These are phyloP conservation scores for Pyrus hybrid DNA, from an alignment of 331 rosid species.

Conservation along the genomic window DNA sequence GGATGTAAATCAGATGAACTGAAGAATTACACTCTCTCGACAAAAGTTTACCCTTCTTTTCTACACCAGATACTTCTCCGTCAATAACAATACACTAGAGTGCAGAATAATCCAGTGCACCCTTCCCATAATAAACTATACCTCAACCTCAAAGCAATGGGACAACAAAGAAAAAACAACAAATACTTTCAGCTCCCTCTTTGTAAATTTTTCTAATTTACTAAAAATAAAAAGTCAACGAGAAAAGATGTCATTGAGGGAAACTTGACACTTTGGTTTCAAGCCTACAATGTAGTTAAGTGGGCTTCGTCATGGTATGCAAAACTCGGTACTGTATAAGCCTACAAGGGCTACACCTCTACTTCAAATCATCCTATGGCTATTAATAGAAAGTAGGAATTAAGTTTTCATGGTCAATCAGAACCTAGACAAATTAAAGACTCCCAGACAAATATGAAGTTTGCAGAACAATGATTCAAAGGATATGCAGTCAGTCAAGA, in stretches of 20 bases:
- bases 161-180: background rate
- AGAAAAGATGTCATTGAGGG: background rate
- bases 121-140: background rate
- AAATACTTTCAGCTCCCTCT: background rate
- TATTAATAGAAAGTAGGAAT: background rate
- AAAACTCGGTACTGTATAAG: background rate
- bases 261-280: background rate
- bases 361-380: background rate
- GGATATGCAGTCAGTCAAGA: slow-evolving; percentile 15
- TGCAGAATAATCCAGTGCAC: background rate
- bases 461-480: slow-evolving; percentile 3
- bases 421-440: background rate
- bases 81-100: background rate
- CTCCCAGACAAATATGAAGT: background rate
- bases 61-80: background rate
- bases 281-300: background rate
- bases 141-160: background rate
- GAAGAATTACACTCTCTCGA: background rate
- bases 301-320: background rate
- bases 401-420: background rate
- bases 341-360: background rate
- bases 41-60: background rate
- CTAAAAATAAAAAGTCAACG: background rate
- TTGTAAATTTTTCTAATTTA: background rate
- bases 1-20: background rate